phyloP scores from a whole-genome alignment of 2,329 filamentous ascomycete genomes.

The Metarhizium humberi region DNA sequence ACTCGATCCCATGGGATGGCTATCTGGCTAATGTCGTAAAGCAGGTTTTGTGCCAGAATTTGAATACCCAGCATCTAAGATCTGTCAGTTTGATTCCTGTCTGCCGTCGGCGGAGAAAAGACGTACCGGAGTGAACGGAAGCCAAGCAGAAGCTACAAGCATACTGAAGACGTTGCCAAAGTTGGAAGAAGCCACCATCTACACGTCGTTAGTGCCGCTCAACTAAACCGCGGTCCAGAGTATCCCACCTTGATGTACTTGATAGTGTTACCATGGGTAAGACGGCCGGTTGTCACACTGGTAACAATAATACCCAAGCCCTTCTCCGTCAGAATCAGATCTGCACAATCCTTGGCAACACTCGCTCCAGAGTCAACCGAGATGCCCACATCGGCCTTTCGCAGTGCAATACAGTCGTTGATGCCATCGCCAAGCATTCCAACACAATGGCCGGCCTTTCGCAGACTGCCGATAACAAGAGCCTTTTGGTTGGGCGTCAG shows the following conservation, averaged over 20 bases:
- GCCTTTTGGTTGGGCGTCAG: constrained; percentile 18
- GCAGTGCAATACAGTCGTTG: constrained; percentile 20
- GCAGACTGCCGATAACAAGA: constrained; percentile 14
- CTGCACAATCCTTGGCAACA: constrained; percentile 19
- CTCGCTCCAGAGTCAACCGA: constrained; percentile 20
- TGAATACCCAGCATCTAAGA: constrained; percentile 16
- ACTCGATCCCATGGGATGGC: constrained; percentile 20
- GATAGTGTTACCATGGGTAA: constrained; percentile 19
- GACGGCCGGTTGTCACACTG: constrained; percentile 15
- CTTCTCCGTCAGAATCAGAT: constrained; percentile 20
- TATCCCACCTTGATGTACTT: constrained; percentile 17
- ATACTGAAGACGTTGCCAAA: constrained; percentile 22
- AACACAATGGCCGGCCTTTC: constrained; percentile 15
- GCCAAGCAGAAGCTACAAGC: constrained; percentile 17
- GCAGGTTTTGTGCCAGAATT: constrained; percentile 18
- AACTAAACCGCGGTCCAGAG: background rate
- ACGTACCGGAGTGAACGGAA: constrained; percentile 15
- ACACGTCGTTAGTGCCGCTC: background rate
- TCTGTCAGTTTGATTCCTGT: background rate
- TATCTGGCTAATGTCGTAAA: constrained; percentile 20
- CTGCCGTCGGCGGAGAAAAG: background rate
- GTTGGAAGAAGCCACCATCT: constrained; percentile 21
- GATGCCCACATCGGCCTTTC: constrained; percentile 18
- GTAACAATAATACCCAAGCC: constrained; percentile 17
- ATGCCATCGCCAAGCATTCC: constrained; percentile 21